Evolutionary conservation across 805 yeast genomes (phyloP), one percentile per base, ranked within the genome.

Genomic region (Martiniozyma abietophila): DNA sequence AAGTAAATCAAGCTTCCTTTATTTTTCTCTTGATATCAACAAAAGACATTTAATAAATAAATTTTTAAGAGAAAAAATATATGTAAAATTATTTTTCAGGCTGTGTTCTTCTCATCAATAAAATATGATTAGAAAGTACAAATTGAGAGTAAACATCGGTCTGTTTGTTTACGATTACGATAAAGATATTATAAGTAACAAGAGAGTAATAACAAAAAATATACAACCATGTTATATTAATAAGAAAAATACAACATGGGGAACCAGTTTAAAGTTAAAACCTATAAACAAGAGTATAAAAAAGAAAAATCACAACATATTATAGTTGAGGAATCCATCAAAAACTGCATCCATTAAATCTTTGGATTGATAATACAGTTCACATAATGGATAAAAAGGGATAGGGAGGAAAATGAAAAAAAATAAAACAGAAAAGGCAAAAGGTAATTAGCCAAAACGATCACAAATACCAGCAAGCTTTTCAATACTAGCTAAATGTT

Each of bases 401-500:
- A n/a, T n/a, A 25, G 20, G 15, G 14, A 24, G 6, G 32, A 10
- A 21, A 17, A 22, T 22, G 16, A 29, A 17, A 5, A 32, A 24
- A 19, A 9, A 25, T 11, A 12, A 10, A n/a, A 27, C 19, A 8
- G 9, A 16, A 27, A 23, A 3, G 18, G 4, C 4, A n/a, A 12
- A 14, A 12, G 5, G 35, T 9, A 24, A 35, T 17, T 35, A 45
- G 18, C 45, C 44, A 27, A 46, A 53, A 11, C 67, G 61, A 41
- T 71, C 76, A 23, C 76, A 71, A 34, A 73, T 67, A 8, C 68
- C 66, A 41, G 71, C 68, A 62, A 78, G 65, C 53, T 80, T 79
- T 53, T 83, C 94, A 44, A 82, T 84, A 18, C 85, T 76, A 4
- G 86, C 88, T 43, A 83, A 62, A 50, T 84, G 94, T 60, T 84